Evolutionary conservation across 306 rosid species (phyloP), one percentile per base, ranked within the genome.

Genomic region (Sicyos edulis): DNA sequence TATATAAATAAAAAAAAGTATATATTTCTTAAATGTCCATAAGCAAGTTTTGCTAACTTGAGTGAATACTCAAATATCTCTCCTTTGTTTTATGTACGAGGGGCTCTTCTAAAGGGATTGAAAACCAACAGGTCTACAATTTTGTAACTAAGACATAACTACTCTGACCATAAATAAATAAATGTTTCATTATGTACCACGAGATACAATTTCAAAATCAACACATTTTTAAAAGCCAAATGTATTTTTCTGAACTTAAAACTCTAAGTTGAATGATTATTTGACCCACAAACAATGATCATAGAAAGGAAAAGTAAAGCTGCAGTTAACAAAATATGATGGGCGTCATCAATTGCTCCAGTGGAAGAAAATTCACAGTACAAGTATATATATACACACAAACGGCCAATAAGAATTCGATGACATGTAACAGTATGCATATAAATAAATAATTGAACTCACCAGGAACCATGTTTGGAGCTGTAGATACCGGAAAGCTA

Each of bases 401-500:
- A 32, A 8, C 45, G 0, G 47, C 47, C 67, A 32, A 7, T 58
- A 24, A 61, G 67, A 61, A 61, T 32, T 61, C 45, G 37, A 29
- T 1, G 47, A 32, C 72, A 67, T 49, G 54, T 24, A 66, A 66
- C 47, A 45, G 24, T 29, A 29, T 11, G 71, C 71, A 45, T 44
- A 66, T 32, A 16, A 60, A 34, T 63, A 40, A 67, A 49, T 14
- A 14, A 0, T 68, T 47, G 57, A 68, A 68, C 72, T 68, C 56
- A 68, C 72, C 72, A 68, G 26, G 56, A 68, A 47, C 44, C 42
- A 49, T 49, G 42, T 22, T 21, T 16, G 71, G 19, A 45, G 14
- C 21, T 68, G 10, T 7, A 47, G 72, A 49, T 49, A 19, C 54
- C 14, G 32, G 71, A 66, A 4, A 16, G 71, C 19, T 66, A 66